Conservation (phyloP, 106 monocot species). For the Platanthera zijinensis region DNA sequence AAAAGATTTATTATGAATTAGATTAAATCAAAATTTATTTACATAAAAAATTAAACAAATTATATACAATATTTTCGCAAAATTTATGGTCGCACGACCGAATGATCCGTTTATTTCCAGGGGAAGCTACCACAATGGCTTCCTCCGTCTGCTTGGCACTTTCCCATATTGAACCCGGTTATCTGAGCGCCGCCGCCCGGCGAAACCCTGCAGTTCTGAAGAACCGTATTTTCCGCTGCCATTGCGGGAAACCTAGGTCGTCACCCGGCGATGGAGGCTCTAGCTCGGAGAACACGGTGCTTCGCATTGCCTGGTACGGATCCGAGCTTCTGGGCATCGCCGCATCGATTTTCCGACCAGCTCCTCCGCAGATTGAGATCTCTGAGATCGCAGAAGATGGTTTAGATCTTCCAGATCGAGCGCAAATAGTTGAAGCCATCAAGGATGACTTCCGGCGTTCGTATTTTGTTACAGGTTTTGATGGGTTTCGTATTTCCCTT, state of each 20-base stretch:
- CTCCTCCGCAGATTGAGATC: constrained; percentile 5
- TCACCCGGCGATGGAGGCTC: constrained; percentile 12
- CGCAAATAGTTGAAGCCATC: constrained; percentile 47
- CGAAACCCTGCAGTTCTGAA: not conserved
- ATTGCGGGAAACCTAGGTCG: not conserved
- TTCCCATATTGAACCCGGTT: not conserved
- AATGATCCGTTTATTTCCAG: not conserved
- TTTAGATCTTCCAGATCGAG: constrained; percentile 14
- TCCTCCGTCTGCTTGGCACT: constrained; percentile 7
- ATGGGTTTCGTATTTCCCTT: not conserved
- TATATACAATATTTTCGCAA: too few relatives aligned
- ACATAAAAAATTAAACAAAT: too few relatives aligned
- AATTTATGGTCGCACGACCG: too few relatives aligned
- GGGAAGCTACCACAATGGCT: constrained; percentile 14
- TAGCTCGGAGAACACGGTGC: constrained; percentile 54
- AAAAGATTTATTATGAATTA: too few relatives aligned
- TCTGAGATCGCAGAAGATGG: not conserved
- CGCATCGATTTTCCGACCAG: constrained; percentile 54
- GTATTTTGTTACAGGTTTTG: constrained; percentile 78
- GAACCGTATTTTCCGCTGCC: constrained; percentile 2
- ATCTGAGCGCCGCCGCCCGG: not conserved
- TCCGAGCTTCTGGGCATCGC: constrained; percentile 82
- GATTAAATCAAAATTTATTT: too few relatives aligned
- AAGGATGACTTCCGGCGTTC: constrained; percentile 68
- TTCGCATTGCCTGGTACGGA: constrained; percentile 72